phyloP scores from a whole-genome alignment of 495 filamentous ascomycete species.

The Daldinia grandis region DNA sequence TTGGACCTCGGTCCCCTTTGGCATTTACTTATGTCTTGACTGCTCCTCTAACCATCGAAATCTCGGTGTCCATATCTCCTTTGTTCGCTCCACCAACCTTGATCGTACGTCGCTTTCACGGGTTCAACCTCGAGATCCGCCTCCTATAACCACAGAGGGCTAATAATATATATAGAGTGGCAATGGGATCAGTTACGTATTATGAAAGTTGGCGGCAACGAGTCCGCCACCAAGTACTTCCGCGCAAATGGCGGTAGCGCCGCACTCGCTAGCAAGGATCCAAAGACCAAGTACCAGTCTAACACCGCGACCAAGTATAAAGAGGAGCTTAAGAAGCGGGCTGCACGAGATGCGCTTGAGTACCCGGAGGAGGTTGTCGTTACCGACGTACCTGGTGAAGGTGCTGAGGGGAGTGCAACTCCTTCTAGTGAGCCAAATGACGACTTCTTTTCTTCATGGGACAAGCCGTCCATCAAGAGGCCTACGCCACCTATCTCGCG shows the following conservation, averaged over 20 bases:
- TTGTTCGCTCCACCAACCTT: conserved; percentile 97
- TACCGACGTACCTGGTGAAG: conserved; percentile 71
- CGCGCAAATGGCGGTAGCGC: conserved; percentile 94
- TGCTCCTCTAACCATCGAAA: conserved; percentile 94
- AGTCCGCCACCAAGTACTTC: conserved; percentile 97
- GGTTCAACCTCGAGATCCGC: neutral
- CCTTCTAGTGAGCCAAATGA: conserved; percentile 81
- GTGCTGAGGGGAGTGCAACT: conserved; percentile 70
- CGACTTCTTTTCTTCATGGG: conserved; percentile 99
- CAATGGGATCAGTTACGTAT: conserved; percentile 97
- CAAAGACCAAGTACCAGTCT: conserved; percentile 95
- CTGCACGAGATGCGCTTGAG: conserved; percentile 81
- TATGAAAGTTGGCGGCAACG: conserved; percentile 99
- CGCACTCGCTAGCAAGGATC: conserved; percentile 92
- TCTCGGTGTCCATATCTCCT: conserved; percentile 93
- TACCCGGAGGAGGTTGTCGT: conserved; percentile 88
- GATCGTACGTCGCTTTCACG: conserved; percentile 75
- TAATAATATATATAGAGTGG: conserved; percentile 75
- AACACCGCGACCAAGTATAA: conserved; percentile 93
- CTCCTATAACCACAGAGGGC: neutral
- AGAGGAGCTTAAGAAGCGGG: conserved; percentile 87
- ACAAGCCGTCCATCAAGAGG: conserved; percentile 96
- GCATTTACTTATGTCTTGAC: conserved; percentile 97
- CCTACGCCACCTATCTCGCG: conserved; percentile 93
- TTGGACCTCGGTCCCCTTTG: conserved; percentile 96